A percentile compares a stretch with the other conserved stretches of the same genome.
These are phyloP conservation scores for Pythium phragmitis DNA, from an alignment of 352 stramenopile species.

Conservation along the genomic window DNA sequence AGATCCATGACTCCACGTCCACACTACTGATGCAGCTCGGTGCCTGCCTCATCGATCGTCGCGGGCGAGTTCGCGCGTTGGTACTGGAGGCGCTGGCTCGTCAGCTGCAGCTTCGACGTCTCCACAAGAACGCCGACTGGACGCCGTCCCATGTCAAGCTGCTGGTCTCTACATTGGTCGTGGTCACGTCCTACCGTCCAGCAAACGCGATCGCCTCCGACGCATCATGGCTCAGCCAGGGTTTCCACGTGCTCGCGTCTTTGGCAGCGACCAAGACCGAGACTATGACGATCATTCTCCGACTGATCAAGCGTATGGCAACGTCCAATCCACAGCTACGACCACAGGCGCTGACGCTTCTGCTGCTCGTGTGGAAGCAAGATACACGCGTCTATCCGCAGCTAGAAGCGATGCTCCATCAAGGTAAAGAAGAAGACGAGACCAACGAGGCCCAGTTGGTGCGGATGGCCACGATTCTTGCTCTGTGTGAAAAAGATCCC, in stretches of 20 bases:
- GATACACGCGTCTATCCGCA: conserved; percentile 69
- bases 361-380: conserved; percentile 60
- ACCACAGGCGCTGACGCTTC: conserved; percentile 49
- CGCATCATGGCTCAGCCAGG: conserved; percentile 36
- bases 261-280: conserved; percentile 55
- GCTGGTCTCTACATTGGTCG: conserved; percentile 62
- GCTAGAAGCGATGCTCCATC: conserved; percentile 48
- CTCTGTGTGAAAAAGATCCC: conserved; percentile 57
- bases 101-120: conserved; percentile 26
- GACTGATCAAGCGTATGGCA: conserved; percentile 64
- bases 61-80: conserved; percentile 7
- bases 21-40: conserved; percentile 18
- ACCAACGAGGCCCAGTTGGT: conserved; percentile 38
- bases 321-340: conserved; percentile 28
- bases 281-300: conserved; percentile 74
- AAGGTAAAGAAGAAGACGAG: conserved; percentile 18
- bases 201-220: not conserved
- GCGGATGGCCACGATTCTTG: conserved; percentile 60
- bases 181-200: conserved; percentile 38
- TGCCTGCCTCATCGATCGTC: conserved; percentile 19
- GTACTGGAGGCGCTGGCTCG: conserved; percentile 37
- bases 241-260: conserved; percentile 48
- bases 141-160: conserved; percentile 34
- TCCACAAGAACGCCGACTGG: conserved; percentile 31
- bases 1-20: not conserved